phyloP scores from a whole-genome alignment of 2,329 filamentous ascomycete species.

The Botrytis pseudocinerea region DNA sequence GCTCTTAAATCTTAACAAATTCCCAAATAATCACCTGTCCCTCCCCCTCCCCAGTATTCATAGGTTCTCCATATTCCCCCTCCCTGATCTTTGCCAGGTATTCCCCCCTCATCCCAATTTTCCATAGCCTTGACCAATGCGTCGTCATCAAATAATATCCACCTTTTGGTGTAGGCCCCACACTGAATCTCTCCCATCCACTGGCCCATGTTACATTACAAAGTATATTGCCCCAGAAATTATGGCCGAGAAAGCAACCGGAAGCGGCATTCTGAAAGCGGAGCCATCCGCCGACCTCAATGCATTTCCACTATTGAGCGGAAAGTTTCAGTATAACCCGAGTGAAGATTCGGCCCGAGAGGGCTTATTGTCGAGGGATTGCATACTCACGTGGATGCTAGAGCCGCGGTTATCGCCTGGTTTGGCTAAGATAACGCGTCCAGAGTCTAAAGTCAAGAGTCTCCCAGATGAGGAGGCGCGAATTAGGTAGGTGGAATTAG shows the following conservation, averaged over 20 bases:
- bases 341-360: too few species aligned
- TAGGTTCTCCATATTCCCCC: not conserved
- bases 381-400: conserved; percentile 8
- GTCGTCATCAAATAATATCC: conserved; percentile 8
- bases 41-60: not conserved
- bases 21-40: conserved; percentile 4
- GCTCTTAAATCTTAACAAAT: conserved; percentile 2
- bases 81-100: conserved; percentile 1
- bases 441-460: conserved; percentile 2
- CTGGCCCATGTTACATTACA: not conserved
- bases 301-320: conserved; percentile 9
- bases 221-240: not conserved
- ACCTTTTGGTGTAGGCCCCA: not conserved
- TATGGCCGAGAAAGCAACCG: conserved; percentile 5
- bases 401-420: not conserved
- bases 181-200: conserved; percentile 1
- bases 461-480: conserved; percentile 13
- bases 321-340: not conserved
- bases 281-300: conserved; percentile 3
- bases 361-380: not conserved
- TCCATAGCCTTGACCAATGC: conserved; percentile 7
- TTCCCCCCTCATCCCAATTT: not conserved
- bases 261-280: conserved; percentile 13
- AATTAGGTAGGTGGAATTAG: not conserved
- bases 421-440: not conserved